Evolutionary conservation across 2,329 filamentous ascomycete genomes (phyloP).

Genomic region (Penicillium sp.): DNA sequence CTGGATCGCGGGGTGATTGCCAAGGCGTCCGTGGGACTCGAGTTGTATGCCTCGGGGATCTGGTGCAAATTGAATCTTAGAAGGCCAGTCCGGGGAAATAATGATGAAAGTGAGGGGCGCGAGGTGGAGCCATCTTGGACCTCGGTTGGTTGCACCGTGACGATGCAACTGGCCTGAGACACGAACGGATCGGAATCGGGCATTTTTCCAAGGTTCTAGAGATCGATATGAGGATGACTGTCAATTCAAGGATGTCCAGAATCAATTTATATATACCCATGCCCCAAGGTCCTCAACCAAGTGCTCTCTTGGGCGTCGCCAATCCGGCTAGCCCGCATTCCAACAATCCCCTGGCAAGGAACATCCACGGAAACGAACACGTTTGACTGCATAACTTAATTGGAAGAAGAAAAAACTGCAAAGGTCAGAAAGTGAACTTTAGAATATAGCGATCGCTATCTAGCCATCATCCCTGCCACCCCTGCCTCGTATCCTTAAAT

Average conservation of each 20-base stretch:
- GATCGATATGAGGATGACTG: neutral
- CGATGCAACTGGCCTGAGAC: neutral
- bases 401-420: neutral
- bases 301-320: too few relatives aligned
- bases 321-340: slow-evolving; percentile 5
- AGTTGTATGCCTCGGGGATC: neutral
- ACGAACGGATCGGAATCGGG: neutral
- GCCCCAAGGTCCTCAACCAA: slow-evolving; percentile 8
- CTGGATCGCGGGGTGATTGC: slow-evolving; percentile 6
- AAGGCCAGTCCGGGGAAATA: neutral
- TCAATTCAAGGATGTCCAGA: neutral
- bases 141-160: slow-evolving; percentile 4
- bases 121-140: slow-evolving; percentile 11
- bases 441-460: neutral
- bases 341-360: too few relatives aligned
- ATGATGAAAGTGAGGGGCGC: slow-evolving; percentile 9
- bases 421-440: neutral
- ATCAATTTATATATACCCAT: neutral
- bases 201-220: neutral
- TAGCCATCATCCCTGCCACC: neutral
- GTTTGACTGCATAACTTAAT: neutral
- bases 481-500: slow-evolving; percentile 29
- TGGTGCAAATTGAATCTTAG: neutral
- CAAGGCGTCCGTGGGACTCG: neutral
- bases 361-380: neutral